Evolutionary conservation across 805 yeast species (phyloP), one percentile per base, ranked within the genome.

Genomic region (Pichia ethanolica): DNA sequence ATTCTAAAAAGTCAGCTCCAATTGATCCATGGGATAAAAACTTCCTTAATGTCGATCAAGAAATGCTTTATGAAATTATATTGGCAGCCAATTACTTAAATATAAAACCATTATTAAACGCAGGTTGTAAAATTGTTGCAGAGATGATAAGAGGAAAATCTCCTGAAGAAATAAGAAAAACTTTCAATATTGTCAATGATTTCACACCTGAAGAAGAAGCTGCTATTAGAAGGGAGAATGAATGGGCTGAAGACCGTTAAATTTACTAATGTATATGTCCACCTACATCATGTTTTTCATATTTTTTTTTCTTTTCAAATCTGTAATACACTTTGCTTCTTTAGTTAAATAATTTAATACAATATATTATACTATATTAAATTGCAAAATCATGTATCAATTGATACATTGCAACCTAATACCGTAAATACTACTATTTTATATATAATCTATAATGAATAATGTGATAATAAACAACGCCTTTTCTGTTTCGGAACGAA

Each of bases 11-110:
- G 63, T 77, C 91, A n/a, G 89, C 89, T 2, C 97, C 96, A 4
- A 89, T 91, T 46, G 91, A 86, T 53, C 89, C 89, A 43, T 91
- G 98, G 98, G 98, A 91, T 69, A 86, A 87, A 66, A 88, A 86
- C 66, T 91, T 90, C 66, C 77, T 91, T 59, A 86, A 87, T 63
- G 97, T 91, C 37, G 98, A 91, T 68, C 98, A 85, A 63, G 91
- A 85, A 58, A 85, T 85, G 90, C 73, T 85, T 50, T 85, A 85
- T 57, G 93, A 84, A 60, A 85, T 85, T 60, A 83, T 85, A 50
- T 69, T 82, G 50, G 91, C 91, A n/a, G 88, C 91, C 20, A 85
- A 85, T 65, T 85, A 83, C 63, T 69, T 85, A 61, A 84, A 85
- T 63, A 84, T 85, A 59, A 78, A 82, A 55, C 90, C 89, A 2